A percentile compares a stretch with the other conserved stretches of the same genome.
These are phyloP conservation scores for Trichoderma cornu-damae DNA, from an alignment of 2,329 filamentous ascomycete species.

Conservation along the genomic window DNA sequence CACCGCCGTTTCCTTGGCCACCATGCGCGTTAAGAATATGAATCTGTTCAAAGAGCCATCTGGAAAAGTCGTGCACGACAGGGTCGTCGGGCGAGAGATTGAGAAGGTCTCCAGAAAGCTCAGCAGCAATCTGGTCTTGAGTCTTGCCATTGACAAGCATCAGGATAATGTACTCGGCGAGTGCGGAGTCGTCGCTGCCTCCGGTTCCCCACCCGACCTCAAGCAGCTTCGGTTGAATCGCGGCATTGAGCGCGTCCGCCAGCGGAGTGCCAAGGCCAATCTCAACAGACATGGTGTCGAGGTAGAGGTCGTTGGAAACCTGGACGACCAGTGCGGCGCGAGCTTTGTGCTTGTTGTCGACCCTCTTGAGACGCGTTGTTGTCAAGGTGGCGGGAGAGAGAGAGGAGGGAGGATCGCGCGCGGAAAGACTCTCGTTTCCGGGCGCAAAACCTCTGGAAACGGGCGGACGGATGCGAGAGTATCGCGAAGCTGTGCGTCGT, in stretches of 20 bases:
- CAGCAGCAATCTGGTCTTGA: slow-evolving; percentile 79
- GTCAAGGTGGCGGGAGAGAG: background rate
- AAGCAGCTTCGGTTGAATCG: slow-evolving; percentile 83
- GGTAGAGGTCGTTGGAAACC: background rate
- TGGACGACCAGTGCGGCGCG: slow-evolving; percentile 7
- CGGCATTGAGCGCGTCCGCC: slow-evolving; percentile 73
- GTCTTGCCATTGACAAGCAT: slow-evolving; percentile 97
- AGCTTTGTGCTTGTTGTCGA: background rate
- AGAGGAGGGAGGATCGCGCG: slow-evolving; percentile 4
- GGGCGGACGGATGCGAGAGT: background rate
- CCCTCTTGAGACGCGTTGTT: slow-evolving; percentile 17
- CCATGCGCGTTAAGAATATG: slow-evolving; percentile 60
- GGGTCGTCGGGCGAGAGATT: slow-evolving; percentile 77
- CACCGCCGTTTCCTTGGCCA: slow-evolving; percentile 31
- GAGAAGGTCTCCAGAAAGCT: slow-evolving; percentile 83
- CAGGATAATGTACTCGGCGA: slow-evolving; percentile 93
- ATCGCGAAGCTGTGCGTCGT: background rate
- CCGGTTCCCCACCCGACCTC: slow-evolving; percentile 89
- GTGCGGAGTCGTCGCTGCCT: slow-evolving; percentile 69
- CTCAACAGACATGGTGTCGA: slow-evolving; percentile 66
- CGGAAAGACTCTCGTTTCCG: background rate
- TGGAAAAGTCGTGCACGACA: slow-evolving; percentile 74
- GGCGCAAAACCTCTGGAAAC: background rate
- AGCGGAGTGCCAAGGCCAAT: slow-evolving; percentile 73
- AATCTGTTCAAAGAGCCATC: slow-evolving; percentile 91